A percentile compares a stretch with the other conserved stretches of the same genome.
These are phyloP conservation scores for Sorghum bicolor DNA, from an alignment of 176 grass and related monocot genomes.

Conservation along the genomic window DNA sequence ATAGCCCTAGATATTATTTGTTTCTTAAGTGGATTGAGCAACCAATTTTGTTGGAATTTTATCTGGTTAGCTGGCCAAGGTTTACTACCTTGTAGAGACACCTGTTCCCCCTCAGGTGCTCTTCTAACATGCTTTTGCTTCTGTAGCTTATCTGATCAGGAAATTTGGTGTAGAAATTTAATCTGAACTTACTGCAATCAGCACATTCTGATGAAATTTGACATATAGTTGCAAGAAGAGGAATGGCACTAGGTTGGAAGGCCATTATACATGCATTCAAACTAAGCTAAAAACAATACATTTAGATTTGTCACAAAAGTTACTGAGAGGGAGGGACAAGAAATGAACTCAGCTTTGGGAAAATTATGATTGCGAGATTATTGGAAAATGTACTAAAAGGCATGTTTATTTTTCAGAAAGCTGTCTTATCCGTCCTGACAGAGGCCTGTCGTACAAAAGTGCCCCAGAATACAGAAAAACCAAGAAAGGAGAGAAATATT, in stretches of 20 bases:
- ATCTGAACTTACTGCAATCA: slow-evolving; percentile 8
- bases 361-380: neutral
- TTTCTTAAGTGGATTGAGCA: neutral
- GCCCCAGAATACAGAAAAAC: slow-evolving; percentile 47
- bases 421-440: slow-evolving; percentile 73
- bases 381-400: slow-evolving; percentile 16
- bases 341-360: neutral
- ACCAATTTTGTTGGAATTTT: slow-evolving; percentile 1
- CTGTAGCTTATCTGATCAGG: neutral
- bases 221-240: neutral
- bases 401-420: slow-evolving; percentile 65
- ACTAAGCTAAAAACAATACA: neutral
- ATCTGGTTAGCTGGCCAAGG: neutral
- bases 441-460: slow-evolving; percentile 56
- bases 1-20: neutral
- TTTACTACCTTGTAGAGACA: neutral
- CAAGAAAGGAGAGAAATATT: slow-evolving; percentile 47
- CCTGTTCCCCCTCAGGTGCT: neutral
- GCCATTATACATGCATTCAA: neutral
- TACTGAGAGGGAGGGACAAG: neutral
- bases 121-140: slow-evolving; percentile 8
- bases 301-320: neutral
- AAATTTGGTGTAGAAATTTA: neutral
- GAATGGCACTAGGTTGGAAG: neutral
- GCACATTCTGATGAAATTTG: neutral